Conservation (phyloP, 345 rosid genomes). For the Eucalyptus erythrocorys region DNA sequence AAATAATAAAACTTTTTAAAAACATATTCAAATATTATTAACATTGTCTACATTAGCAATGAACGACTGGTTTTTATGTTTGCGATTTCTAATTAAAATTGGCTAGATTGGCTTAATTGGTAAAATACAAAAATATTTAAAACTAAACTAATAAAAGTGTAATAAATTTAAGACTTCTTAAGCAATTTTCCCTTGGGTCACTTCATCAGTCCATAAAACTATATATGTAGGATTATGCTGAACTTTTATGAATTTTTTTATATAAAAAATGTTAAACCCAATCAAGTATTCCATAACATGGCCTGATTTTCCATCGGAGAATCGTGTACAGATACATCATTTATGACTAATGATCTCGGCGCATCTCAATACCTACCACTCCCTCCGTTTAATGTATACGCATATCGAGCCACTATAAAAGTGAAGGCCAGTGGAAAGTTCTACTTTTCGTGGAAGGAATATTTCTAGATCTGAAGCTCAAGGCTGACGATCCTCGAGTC, state of each 20-base stretch:
- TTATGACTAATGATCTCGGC: background rate
- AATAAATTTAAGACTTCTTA: background rate
- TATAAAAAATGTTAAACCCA: background rate
- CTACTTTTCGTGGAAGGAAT: background rate
- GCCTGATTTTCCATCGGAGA: background rate
- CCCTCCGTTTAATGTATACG: background rate
- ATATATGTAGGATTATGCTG: background rate
- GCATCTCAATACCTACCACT: background rate
- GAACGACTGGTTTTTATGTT: accelerated
- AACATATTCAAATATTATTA: too few species aligned
- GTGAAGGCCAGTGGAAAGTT: background rate
- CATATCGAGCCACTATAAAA: background rate
- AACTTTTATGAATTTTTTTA: background rate
- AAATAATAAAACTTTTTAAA: too few species aligned
- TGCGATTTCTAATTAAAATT: too few species aligned
- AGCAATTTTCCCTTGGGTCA: background rate
- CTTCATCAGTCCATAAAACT: background rate
- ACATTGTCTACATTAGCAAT: too few species aligned
- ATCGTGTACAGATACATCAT: background rate
- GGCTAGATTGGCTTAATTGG: background rate
- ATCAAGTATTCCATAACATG: background rate
- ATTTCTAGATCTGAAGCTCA: background rate
- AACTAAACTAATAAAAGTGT: too few species aligned
- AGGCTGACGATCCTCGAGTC: background rate
- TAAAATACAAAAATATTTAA: too few species aligned